Conservation (phyloP, 2,329 filamentous ascomycete species). For the Penicillium digitatum region DNA sequence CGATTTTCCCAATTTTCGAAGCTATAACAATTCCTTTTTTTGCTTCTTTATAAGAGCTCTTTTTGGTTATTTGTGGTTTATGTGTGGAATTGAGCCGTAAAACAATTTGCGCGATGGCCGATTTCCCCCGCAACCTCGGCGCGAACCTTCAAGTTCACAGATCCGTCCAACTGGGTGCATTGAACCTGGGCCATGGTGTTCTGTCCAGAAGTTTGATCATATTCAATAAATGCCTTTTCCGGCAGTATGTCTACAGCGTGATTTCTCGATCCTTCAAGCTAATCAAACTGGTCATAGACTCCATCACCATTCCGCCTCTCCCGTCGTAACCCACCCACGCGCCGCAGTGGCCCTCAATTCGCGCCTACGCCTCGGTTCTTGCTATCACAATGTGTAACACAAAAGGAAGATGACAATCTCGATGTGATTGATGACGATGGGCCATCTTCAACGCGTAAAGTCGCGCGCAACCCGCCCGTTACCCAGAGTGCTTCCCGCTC, state of each 20-base stretch:
- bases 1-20: too few species aligned
- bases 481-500: constrained; percentile 1
- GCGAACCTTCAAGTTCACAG: neutral
- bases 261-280: neutral
- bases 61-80: too few species aligned
- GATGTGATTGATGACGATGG: constrained; percentile 24
- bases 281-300: constrained; percentile 12
- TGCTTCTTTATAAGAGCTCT: too few species aligned
- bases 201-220: neutral
- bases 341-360: constrained; percentile 30
- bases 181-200: neutral
- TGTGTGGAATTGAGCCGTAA: neutral
- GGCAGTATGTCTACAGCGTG: constrained; percentile 1
- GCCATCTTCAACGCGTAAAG: constrained; percentile 13
- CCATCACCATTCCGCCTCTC: constrained; percentile 31
- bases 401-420: constrained; percentile 3
- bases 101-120: neutral
- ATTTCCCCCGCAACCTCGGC: neutral
- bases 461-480: constrained; percentile 3
- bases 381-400: constrained; percentile 24
- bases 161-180: neutral
- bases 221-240: constrained; percentile 15
- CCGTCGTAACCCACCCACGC: constrained; percentile 25
- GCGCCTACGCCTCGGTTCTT: constrained; percentile 34
- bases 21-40: too few species aligned